A percentile compares a stretch with the other conserved stretches of the same genome.
phyloP scores from a whole-genome alignment of 495 filamentous ascomycete species.

The Trichoderma erinaceum region DNA sequence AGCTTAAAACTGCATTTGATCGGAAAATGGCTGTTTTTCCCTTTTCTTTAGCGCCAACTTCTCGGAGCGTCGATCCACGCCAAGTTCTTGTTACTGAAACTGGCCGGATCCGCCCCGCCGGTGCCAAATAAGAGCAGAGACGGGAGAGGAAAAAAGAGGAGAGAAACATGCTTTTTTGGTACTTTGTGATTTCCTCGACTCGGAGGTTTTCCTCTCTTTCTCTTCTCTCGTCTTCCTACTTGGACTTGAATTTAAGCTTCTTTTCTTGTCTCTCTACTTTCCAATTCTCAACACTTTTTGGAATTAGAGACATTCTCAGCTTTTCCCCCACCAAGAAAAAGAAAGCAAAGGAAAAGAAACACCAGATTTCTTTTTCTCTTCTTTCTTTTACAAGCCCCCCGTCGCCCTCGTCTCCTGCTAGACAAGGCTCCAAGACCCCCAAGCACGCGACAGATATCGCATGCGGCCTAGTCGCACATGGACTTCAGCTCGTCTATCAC shows the following conservation, averaged over 20 bases:
- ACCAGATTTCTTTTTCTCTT: background rate
- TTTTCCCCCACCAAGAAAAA: background rate
- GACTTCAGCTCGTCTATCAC: constrained; percentile 1
- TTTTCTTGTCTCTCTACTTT: background rate
- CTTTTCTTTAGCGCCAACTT: background rate
- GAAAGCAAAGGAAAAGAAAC: no score
- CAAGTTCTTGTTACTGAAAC: background rate
- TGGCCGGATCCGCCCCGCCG: background rate
- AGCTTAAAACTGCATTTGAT: no score
- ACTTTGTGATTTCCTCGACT: background rate
- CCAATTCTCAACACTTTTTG: background rate
- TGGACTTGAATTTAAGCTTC: background rate
- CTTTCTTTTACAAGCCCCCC: background rate
- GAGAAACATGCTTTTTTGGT: background rate
- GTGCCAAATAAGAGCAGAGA: background rate
- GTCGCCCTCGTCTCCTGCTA: background rate
- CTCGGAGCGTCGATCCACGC: constrained; percentile 3
- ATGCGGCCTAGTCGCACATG: constrained; percentile 6
- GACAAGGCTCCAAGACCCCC: background rate
- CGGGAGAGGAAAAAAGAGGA: background rate
- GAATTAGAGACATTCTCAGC: background rate
- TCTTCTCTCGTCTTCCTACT: background rate
- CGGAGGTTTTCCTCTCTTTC: background rate
- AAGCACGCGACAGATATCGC: constrained; percentile 7
- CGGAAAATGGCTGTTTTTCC: background rate